Conservation (phyloP, 352 stramenopile species). For the Globisporangium megalacanthum region DNA sequence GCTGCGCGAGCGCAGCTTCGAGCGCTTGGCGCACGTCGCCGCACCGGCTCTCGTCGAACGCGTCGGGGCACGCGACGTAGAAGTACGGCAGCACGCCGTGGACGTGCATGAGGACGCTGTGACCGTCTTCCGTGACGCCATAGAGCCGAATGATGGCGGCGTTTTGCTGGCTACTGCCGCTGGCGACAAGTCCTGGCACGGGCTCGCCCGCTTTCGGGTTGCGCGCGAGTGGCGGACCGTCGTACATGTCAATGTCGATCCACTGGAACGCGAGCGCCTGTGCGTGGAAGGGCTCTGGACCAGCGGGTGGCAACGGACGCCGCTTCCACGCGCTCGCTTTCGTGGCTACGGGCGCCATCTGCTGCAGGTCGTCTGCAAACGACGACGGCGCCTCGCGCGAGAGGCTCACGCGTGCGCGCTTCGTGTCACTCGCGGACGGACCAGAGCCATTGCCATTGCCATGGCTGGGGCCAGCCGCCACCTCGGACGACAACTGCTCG, state of each 20-base stretch:
- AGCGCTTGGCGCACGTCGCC: constrained; percentile 66
- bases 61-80: constrained; percentile 86
- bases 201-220: constrained; percentile 83
- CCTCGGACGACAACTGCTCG: too few species aligned
- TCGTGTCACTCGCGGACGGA: constrained; percentile 6
- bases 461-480: too few species aligned
- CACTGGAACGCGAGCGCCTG: constrained; percentile 90
- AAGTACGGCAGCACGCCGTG: constrained; percentile 98
- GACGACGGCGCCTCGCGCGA: constrained; percentile 21
- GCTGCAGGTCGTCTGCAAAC: constrained; percentile 52
- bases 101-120: constrained; percentile 96
- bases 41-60: constrained; percentile 57
- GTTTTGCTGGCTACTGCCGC: constrained; percentile 85
- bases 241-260: constrained; percentile 99
- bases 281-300: constrained; percentile 23
- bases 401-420: constrained; percentile 31
- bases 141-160: constrained; percentile 93
- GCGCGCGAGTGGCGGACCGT: constrained; percentile 73
- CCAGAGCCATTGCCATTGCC: too few species aligned
- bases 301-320: constrained; percentile 19
- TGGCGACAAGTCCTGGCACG: constrained; percentile 78
- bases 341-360: constrained; percentile 55
- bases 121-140: constrained; percentile 92
- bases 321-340: constrained; percentile 64
- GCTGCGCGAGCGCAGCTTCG: constrained; percentile 45